Base-by-base conservation (phyloP, 2,329 filamentous ascomycete genomes). In the Penicillium sclerotiorum region DNA sequence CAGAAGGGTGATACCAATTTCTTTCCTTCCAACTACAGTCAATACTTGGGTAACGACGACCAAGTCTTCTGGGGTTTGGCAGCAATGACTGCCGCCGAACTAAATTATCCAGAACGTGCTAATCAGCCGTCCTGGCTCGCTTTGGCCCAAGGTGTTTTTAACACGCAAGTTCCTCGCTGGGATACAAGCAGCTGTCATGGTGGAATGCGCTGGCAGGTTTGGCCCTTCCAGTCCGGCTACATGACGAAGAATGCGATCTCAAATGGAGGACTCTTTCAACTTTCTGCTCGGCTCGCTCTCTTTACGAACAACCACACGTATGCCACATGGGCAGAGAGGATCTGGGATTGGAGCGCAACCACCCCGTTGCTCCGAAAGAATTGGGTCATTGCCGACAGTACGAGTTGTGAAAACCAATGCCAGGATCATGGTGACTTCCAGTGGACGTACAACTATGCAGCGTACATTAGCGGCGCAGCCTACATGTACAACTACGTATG, bases 161-260 rank as follows among this genome's bases (percentile, higher is more conserved):
- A 94, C 73, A 84, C 87, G 41, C 90, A 90, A 64, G 82, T 83
- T 2, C 73, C 73, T 6, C 82, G 89, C 23, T 93, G 89, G 87
- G 86, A 94, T 59, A 76, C 73, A 6, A 65, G 73, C 0, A 77
- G 74, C 3, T 95, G 90, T 69, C 76, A 74, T 47, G 90, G 90
- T 51, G 90, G 90, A 13, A 72, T 95, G 59, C 83, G 87, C 56
- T 95, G 91, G 91, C 90, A 95, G 73, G 88, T 95, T 53, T 92
- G 87, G 73, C 78, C 82, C 11, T 89, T 86, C 73, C 91, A 91
- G 73, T 82, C 78, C 49, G 89, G 89, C 5, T 84, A 77, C 59
- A 70, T 72, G 45, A 83, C 80, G 59, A 83, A 83, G 57, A 84
- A 84, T 57, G 75, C 77, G 18, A 79, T 84, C 53, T 80, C 78